Evolutionary conservation across 1,139 yeast genomes (phyloP), one percentile per base, ranked within the genome.

Genomic region (Debaryomyces coudertii): DNA sequence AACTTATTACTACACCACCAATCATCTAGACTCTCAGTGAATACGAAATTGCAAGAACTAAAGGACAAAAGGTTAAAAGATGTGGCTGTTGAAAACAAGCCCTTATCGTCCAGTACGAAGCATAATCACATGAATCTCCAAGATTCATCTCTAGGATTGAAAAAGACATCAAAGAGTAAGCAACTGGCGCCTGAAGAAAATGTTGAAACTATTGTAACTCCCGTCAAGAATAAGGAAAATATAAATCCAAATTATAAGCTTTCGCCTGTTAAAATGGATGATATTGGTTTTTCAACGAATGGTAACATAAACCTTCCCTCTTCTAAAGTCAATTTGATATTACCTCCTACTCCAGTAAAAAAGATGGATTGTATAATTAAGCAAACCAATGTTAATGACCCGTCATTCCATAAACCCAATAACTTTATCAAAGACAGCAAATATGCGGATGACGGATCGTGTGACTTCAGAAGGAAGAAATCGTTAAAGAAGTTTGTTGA

Each of bases 281-380:
- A 50, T 50, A 60, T 54, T 6, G 85, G 84, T 1, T 80, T 80
- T 54, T 65, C 80, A 2, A 72, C 79, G 14, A 78, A 71, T 54
- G 85, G 85, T 11, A 65, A 69, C 45, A 61, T 80, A 28, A 73
- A 69, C 52, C 63, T 80, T 14, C 83, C 82, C 52, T 71, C 65
- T 0, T 71, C 85, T 23, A 66, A 72, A 47, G 73, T 81, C 15
- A 57, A 62, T 44, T 53, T 62, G 33, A 73, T 82, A 44, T 62
- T 82, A 6, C 90, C 93, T 1, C 80, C 85, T 5, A 83, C 90
- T 0, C 90, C 90, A 0, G 83, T 82, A 1, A 83, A 78, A 58
- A 83, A 80, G 52, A 77, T 83, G 77, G 86, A 81, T 36, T 66
- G 58, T 49, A 53, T 54, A 5, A 54, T 68, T 23, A 50, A 50